Evolutionary conservation across 2,329 filamentous ascomycete genomes (phyloP).

Genomic region (Neophaeococcomyces aloes): DNA sequence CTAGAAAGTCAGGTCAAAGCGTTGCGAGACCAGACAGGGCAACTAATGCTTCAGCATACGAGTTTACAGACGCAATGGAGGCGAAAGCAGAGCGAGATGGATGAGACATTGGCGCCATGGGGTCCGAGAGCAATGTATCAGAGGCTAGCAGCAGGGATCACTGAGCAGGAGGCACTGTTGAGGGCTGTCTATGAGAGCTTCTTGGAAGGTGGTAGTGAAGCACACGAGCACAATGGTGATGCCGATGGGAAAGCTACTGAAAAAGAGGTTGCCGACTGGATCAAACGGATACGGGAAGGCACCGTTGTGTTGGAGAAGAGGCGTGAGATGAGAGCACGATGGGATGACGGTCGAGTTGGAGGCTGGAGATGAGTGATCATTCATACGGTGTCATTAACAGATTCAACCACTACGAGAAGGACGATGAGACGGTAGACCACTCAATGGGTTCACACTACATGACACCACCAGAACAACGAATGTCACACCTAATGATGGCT

Average conservation of each 20-base stretch:
- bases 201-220: slow-evolving; percentile 48
- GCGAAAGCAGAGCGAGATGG: slow-evolving; percentile 79
- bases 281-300: slow-evolving; percentile 68
- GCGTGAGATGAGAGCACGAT: slow-evolving; percentile 78
- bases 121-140: slow-evolving; percentile 80
- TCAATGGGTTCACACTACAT: background rate
- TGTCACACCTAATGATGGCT: background rate
- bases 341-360: slow-evolving; percentile 91
- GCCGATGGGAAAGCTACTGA: slow-evolving; percentile 52
- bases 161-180: slow-evolving; percentile 74
- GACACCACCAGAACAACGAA: background rate
- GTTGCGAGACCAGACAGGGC: slow-evolving; percentile 59
- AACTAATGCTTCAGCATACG: slow-evolving; percentile 70
- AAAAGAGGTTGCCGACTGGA: slow-evolving; percentile 76
- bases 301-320: slow-evolving; percentile 68
- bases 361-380: slow-evolving; percentile 63
- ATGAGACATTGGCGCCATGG: slow-evolving; percentile 71
- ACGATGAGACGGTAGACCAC: background rate
- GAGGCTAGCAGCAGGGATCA: slow-evolving; percentile 61
- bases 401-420: background rate
- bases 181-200: slow-evolving; percentile 86
- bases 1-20: slow-evolving; percentile 39
- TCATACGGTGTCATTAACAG: background rate
- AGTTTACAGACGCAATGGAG: slow-evolving; percentile 88
- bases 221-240: slow-evolving; percentile 31